Evolutionary conservation across 345 rosid genomes (phyloP).

Genomic region (Melaleuca quinquenervia): DNA sequence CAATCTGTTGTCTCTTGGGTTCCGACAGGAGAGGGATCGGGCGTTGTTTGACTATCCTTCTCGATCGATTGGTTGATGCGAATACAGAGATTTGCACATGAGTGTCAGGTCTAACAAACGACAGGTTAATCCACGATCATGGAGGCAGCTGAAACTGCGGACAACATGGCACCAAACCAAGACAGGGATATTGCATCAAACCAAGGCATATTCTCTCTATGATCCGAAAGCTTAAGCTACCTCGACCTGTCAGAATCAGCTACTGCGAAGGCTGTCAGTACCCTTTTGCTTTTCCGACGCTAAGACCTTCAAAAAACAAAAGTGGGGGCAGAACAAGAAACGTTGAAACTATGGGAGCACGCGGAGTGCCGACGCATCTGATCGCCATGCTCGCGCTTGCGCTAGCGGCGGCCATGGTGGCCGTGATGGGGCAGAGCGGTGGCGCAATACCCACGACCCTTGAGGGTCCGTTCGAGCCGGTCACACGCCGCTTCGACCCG

Average conservation of each 20-base stretch:
- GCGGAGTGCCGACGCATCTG: neutral
- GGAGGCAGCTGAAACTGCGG: neutral
- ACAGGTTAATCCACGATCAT: neutral
- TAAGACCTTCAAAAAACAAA: too few relatives aligned
- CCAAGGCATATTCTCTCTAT: too few relatives aligned
- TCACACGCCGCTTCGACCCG: constrained; percentile 55
- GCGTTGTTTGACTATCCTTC: neutral
- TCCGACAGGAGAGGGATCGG: too few relatives aligned
- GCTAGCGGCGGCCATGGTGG: neutral
- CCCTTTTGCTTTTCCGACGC: too few relatives aligned
- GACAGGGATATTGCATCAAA: neutral
- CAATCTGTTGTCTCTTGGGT: too few relatives aligned
- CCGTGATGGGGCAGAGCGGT: neutral
- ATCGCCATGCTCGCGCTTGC: neutral
- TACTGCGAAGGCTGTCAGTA: too few relatives aligned
- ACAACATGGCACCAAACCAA: neutral
- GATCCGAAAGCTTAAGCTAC: too few relatives aligned
- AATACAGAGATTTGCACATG: neutral
- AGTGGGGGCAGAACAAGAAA: too few relatives aligned
- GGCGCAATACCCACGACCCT: constrained; percentile 48
- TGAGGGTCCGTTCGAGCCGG: constrained; percentile 66
- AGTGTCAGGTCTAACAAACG: neutral
- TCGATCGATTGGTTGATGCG: neutral
- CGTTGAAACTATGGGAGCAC: too few relatives aligned
- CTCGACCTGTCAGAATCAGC: too few relatives aligned